These are phyloP conservation scores for Umbilicus rupestris DNA, from an alignment of 164 flowering plant species.

Conservation along the genomic window DNA sequence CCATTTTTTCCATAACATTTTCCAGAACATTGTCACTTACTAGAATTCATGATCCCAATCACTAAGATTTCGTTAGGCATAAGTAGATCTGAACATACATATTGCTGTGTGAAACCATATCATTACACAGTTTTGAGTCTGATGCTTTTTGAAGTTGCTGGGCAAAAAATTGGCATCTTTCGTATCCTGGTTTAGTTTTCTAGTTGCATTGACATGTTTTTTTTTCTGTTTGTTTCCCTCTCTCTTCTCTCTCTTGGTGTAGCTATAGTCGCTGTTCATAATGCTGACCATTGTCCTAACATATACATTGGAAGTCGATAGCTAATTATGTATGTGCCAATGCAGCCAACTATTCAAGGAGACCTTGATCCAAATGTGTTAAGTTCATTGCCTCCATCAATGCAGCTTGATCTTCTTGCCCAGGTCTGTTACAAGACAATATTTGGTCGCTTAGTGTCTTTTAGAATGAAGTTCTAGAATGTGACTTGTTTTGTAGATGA, in stretches of 20 bases:
- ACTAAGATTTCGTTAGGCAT: no score
- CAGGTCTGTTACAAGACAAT: conserved; percentile 34
- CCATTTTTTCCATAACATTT: no score
- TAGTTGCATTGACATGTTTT: neutral
- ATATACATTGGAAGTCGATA: neutral
- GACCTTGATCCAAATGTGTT: conserved; percentile 77
- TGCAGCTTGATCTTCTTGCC: conserved; percentile 96
- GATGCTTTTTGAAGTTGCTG: no score
- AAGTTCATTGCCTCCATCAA: conserved; percentile 88
- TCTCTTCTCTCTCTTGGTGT: neutral
- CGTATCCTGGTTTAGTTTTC: neutral
- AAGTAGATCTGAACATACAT: no score
- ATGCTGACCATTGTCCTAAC: neutral
- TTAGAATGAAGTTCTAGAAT: neutral
- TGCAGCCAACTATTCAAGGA: conserved; percentile 31
- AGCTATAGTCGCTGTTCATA: neutral
- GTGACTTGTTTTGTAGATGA: conserved; percentile 43
- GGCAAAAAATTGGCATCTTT: neutral
- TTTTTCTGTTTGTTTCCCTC: neutral
- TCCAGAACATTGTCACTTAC: no score
- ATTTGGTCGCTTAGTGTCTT: neutral
- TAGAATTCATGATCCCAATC: no score
- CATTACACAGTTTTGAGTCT: no score
- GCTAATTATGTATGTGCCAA: neutral
- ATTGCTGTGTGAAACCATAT: no score